These are phyloP conservation scores for Candida sanyaensis DNA, from an alignment of 1,139 yeast species.

Conservation along the genomic window DNA sequence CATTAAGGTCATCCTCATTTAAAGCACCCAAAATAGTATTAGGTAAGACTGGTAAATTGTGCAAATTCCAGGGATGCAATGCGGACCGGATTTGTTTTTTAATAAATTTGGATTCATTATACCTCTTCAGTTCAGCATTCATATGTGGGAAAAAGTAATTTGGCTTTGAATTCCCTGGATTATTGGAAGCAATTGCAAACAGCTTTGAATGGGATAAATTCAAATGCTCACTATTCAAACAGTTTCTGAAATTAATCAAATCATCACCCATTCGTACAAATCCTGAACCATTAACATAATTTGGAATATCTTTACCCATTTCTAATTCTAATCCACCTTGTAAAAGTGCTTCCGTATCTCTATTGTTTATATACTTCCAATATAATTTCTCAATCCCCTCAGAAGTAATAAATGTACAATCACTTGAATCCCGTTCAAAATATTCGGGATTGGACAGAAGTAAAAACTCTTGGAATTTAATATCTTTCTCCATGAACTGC, in stretches of 20 bases:
- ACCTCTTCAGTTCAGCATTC: conserved; percentile 13
- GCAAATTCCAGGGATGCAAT: conserved; percentile 68
- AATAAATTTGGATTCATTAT: conserved; percentile 24
- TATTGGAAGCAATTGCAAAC: not conserved
- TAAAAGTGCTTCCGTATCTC: conserved; percentile 8
- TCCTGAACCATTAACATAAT: conserved; percentile 15
- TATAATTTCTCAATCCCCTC: conserved; percentile 45
- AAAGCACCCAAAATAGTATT: conserved; percentile 51
- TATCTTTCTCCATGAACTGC: conserved; percentile 55
- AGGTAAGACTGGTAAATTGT: conserved; percentile 60
- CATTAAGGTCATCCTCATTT: conserved; percentile 41
- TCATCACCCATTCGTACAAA: conserved; percentile 17
- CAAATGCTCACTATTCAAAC: conserved; percentile 13
- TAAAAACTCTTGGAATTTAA: conserved; percentile 39
- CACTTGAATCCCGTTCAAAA: conserved; percentile 19
- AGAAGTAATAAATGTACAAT: conserved; percentile 20
- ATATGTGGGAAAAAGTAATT: not conserved
- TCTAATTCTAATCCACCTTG: conserved; percentile 33
- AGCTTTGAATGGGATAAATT: conserved; percentile 9
- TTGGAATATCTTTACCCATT: conserved; percentile 28
- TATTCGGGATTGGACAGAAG: conserved; percentile 20
- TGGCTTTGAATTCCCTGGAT: not conserved
- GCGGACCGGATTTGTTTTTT: conserved; percentile 23
- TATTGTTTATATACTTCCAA: conserved; percentile 29
- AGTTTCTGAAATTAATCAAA: conserved; percentile 13